phyloP scores from a whole-genome alignment of 148 eudicot genomes.

The Silene latifolia region DNA sequence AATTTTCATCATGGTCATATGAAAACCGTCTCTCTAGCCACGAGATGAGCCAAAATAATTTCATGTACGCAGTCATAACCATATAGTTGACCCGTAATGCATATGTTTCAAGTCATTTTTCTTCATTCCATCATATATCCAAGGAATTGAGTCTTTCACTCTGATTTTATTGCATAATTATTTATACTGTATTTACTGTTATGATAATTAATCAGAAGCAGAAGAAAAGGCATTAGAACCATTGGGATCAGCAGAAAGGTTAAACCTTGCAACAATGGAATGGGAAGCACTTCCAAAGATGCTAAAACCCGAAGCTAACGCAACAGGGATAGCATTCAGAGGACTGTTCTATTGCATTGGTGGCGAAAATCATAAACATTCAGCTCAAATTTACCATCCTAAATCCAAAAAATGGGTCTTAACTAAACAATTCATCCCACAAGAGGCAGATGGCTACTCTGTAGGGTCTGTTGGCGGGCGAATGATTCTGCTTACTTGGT shows the following conservation, averaged over 20 bases:
- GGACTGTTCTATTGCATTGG: conserved; percentile 1
- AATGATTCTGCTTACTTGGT: conserved; percentile 2
- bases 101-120: neutral
- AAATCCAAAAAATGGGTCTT: neutral
- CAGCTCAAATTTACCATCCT: conserved; percentile 9
- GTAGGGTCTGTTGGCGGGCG: neutral
- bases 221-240: neutral
- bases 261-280: neutral
- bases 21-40: too few species aligned
- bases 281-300: conserved; percentile 7
- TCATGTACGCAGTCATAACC: too few species aligned
- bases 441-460: conserved; percentile 5
- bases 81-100: neutral
- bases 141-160: neutral
- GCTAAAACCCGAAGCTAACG: neutral
- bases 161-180: neutral
- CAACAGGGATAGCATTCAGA: neutral
- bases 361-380: neutral
- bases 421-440: neutral
- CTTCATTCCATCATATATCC: neutral
- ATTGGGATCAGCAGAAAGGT: neutral
- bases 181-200: neutral
- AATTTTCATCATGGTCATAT: too few species aligned
- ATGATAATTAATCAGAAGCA: neutral
- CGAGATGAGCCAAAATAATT: too few species aligned